Conservation (phyloP, 1,284 basidiomycete species). For the Marasmius fiardii region DNA sequence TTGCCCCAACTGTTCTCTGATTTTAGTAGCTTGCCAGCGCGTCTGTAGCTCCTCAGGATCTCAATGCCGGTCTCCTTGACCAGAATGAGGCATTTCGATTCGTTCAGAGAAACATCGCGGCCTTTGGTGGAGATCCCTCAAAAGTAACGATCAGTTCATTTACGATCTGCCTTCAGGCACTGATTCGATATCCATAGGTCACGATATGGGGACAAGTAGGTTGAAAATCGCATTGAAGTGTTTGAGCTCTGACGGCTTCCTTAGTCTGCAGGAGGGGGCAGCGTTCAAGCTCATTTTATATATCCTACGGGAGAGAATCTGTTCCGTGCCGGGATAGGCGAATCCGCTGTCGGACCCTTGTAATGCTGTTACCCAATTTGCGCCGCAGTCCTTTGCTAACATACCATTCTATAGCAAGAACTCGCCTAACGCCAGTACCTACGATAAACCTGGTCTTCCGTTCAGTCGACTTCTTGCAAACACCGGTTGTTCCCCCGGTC, state of each 20-base stretch:
- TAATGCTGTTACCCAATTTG: conserved; percentile 25
- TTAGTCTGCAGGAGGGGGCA: conserved; percentile 58
- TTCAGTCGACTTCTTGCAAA: conserved; percentile 44
- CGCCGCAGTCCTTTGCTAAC: neutral
- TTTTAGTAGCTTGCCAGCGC: conserved; percentile 44
- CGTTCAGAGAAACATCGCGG: conserved; percentile 15
- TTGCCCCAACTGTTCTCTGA: conserved; percentile 8
- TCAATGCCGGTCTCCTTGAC: conserved; percentile 16
- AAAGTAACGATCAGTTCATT: conserved; percentile 9
- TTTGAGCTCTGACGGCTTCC: no score
- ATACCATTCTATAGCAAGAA: conserved; percentile 40
- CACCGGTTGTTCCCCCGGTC: conserved; percentile 42
- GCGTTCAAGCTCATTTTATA: conserved; percentile 47
- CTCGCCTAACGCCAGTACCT: conserved; percentile 46
- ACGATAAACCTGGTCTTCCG: conserved; percentile 52
- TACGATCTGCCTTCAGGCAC: neutral
- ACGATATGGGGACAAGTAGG: conserved; percentile 59
- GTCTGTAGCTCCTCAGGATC: conserved; percentile 38
- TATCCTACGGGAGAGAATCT: conserved; percentile 37
- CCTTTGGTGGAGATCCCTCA: conserved; percentile 19
- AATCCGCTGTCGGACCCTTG: conserved; percentile 56
- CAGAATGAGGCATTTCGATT: conserved; percentile 16
- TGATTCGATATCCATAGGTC: conserved; percentile 31
- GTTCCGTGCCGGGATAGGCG: conserved; percentile 54
- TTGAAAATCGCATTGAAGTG: neutral